Percentiles rank a stretch among this genome's conserved stretches.
Conservation (phyloP, 1,139 yeast species). For the Debaryomyces fabryi region DNA sequence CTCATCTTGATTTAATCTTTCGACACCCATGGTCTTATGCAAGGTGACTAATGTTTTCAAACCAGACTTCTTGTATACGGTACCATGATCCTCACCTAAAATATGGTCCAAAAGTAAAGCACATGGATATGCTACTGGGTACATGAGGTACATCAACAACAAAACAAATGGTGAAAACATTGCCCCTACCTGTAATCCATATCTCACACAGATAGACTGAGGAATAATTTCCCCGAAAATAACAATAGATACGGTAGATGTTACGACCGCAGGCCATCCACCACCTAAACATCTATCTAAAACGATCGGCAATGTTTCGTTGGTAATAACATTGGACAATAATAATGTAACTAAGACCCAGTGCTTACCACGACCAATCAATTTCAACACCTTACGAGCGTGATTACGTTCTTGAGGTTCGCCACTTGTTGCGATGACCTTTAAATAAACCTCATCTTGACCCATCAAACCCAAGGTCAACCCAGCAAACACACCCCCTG, state of each 20-base stretch:
- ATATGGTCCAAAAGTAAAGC: slow-evolving; percentile 78
- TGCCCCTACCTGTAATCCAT: slow-evolving; percentile 91
- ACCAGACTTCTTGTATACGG: slow-evolving; percentile 90
- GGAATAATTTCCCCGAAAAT: slow-evolving; percentile 97
- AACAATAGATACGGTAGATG: slow-evolving; percentile 90
- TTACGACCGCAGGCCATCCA: slow-evolving; percentile 95
- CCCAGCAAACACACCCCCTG: slow-evolving; percentile 97
- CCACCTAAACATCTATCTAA: slow-evolving; percentile 93
- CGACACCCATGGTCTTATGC: slow-evolving; percentile 95
- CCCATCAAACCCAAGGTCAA: slow-evolving; percentile 95
- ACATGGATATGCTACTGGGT: slow-evolving; percentile 91
- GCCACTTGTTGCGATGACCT: slow-evolving; percentile 66
- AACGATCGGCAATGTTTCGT: slow-evolving; percentile 93
- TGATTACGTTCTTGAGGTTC: slow-evolving; percentile 62
- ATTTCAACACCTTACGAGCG: slow-evolving; percentile 72
- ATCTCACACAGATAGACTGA: slow-evolving; percentile 88
- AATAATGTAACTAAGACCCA: slow-evolving; percentile 95
- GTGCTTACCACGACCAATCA: slow-evolving; percentile 86
- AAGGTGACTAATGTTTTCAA: slow-evolving; percentile 89
- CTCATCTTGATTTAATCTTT: slow-evolving; percentile 89
- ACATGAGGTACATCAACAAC: slow-evolving; percentile 82
- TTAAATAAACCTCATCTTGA: slow-evolving; percentile 89
- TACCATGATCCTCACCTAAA: slow-evolving; percentile 95
- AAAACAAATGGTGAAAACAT: slow-evolving; percentile 88
- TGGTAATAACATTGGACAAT: slow-evolving; percentile 86